Conservation (phyloP, 306 rosid species). For the Erythrophleum fordii region DNA sequence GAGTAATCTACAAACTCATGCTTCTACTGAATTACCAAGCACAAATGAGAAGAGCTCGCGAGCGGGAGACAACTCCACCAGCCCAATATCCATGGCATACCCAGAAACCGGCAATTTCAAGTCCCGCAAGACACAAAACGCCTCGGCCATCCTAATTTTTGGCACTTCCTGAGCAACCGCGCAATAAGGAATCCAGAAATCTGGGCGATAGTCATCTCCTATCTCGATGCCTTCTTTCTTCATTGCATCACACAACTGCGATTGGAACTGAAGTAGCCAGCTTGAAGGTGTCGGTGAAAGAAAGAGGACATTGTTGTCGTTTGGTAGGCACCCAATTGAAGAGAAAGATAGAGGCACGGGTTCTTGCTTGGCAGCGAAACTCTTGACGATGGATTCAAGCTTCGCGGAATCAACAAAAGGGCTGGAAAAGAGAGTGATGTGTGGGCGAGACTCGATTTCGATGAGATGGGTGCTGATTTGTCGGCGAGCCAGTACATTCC, state of each 20-base stretch:
- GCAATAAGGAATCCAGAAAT: conserved; percentile 82
- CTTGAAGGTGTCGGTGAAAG: conserved; percentile 83
- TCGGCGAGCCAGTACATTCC: conserved; percentile 92
- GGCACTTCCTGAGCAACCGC: conserved; percentile 83
- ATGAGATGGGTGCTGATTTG: conserved; percentile 88
- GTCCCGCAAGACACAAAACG: conserved; percentile 76
- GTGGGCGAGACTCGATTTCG: conserved; percentile 93
- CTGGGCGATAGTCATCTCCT: conserved; percentile 62
- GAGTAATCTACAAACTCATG: conserved; percentile 47
- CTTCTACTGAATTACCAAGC: conserved; percentile 69
- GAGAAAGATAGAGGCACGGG: conserved; percentile 74
- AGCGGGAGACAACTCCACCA: conserved; percentile 84
- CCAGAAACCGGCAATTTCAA: conserved; percentile 88
- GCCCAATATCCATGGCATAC: conserved; percentile 81
- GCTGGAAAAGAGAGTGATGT: conserved; percentile 86
- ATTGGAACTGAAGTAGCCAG: conserved; percentile 77
- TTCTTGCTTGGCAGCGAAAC: conserved; percentile 68
- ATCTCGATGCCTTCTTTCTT: conserved; percentile 72
- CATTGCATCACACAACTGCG: conserved; percentile 71
- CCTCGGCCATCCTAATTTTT: conserved; percentile 70
- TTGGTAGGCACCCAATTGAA: conserved; percentile 64
- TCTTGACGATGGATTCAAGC: conserved; percentile 56
- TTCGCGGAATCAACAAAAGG: conserved; percentile 64
- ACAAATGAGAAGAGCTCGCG: conserved; percentile 83
- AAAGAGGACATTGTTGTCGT: conserved; percentile 68